These are phyloP conservation scores for Trichoderma afroharzianum DNA, from an alignment of 2,329 filamentous ascomycete species.

Conservation along the genomic window DNA sequence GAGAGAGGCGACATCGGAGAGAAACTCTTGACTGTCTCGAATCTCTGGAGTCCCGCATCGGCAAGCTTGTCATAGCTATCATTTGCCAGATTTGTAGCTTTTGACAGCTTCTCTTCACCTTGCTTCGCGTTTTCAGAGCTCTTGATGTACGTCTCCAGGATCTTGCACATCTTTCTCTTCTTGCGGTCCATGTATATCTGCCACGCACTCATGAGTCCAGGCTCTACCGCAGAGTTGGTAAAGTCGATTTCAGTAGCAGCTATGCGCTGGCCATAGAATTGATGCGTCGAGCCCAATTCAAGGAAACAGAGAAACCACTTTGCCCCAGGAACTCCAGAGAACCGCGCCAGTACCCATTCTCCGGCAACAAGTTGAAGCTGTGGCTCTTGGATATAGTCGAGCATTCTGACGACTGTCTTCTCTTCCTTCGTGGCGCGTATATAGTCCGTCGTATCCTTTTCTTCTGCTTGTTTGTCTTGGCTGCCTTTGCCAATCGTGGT, in stretches of 20 bases:
- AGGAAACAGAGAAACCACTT: slow-evolving; percentile 16
- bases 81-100: background rate
- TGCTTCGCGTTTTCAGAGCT: background rate
- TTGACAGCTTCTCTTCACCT: background rate
- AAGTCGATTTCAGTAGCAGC: slow-evolving; percentile 11
- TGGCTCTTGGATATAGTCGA: slow-evolving; percentile 5
- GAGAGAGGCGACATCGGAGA: background rate
- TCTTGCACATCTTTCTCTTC: slow-evolving; percentile 12
- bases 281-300: slow-evolving; percentile 10
- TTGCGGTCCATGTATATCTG: slow-evolving; percentile 14
- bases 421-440: background rate
- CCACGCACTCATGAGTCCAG: slow-evolving; percentile 11
- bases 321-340: background rate
- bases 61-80: background rate
- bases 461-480: background rate
- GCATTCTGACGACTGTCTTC: background rate
- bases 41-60: background rate
- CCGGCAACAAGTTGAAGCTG: slow-evolving; percentile 6
- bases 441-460: background rate
- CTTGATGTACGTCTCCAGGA: background rate
- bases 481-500: background rate
- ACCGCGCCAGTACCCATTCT: slow-evolving; percentile 14
- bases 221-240: background rate
- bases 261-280: slow-evolving; percentile 10
- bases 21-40: background rate